Percentiles rank a stretch among this genome's conserved stretches.
These are phyloP conservation scores for Westerdykella aurantiaca DNA, from an alignment of 2,329 filamentous ascomycete species.

Conservation along the genomic window DNA sequence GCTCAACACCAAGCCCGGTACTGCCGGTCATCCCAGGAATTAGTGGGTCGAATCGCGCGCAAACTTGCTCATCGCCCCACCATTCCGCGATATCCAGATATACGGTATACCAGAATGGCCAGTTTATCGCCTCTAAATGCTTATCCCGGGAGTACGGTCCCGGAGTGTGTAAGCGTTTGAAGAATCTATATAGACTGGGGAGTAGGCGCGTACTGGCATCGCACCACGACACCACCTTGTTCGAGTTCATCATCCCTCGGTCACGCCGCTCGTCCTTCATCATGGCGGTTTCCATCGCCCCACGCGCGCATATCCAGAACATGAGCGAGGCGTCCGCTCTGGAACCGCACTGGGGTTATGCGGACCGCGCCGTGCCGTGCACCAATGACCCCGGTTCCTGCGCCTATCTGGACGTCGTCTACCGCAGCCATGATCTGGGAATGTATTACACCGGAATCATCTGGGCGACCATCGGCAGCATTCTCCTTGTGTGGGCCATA, in stretches of 20 bases:
- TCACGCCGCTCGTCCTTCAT: neutral
- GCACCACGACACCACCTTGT: too few relatives aligned
- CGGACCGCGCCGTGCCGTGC: constrained; percentile 50
- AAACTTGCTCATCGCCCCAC: neutral
- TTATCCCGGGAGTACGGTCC: too few relatives aligned
- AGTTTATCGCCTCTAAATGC: too few relatives aligned
- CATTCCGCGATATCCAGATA: neutral
- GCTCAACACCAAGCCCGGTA: neutral
- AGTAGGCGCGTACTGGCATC: too few relatives aligned
- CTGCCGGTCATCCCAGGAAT: neutral
- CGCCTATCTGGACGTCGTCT: constrained; percentile 53
- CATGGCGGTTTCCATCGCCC: constrained; percentile 8
- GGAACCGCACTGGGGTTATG: constrained; percentile 54
- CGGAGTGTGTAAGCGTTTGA: too few relatives aligned
- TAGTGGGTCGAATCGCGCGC: neutral
- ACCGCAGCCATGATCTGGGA: constrained; percentile 48
- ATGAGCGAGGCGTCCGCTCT: constrained; percentile 34
- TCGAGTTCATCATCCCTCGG: neutral
- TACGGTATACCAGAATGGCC: neutral
- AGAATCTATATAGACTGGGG: neutral
- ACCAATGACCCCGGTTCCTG: constrained; percentile 54
- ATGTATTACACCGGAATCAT: constrained; percentile 54
- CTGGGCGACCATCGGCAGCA: constrained; percentile 49
- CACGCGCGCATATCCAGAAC: constrained; percentile 42
- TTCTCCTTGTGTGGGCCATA: constrained; percentile 43